Evolutionary conservation across 345 rosid genomes (phyloP), one percentile per base, ranked within the genome.

Genomic region (Gossypium australe): DNA sequence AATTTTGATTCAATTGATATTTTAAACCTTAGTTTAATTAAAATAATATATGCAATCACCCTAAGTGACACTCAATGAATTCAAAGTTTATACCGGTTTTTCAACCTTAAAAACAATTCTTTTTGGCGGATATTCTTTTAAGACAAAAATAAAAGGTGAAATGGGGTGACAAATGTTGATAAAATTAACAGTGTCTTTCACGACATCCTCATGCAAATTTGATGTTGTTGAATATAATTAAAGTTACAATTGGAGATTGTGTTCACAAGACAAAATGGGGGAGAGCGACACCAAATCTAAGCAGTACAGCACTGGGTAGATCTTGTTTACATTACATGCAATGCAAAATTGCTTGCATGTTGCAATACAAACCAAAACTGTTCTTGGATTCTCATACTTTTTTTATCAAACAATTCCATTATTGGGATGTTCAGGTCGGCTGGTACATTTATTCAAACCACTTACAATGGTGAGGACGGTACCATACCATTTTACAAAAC

Each of bases 301-400:
- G 57, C 3, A 25, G 72, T 68, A 68, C 58, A 25, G 44, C 72
- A 49, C 5, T 68, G 44, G 14, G 24, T 22, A 68, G 72, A 68
- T 68, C 72, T 49, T 49, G 72, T 68, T 68, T 27, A 29, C 72
- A 16, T 49, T 51, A 29, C 72, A 9, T 49, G 58, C 72, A 49
- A 49, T 44, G 41, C 41, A 34, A 34, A 5, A 34, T 34, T 44
- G 3, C 72, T 67, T 48, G 7, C 29, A 44, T 18, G 38, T 3
- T 48, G 69, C 51, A n/a, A 44, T 2, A 44, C 17, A 52, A 44
- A 66, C 52, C 52, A 11, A 48, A 48, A 44, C n/a, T 4, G 41
- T 34, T 34, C 41, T 3, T 66, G 70, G 29, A 66, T 44, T 44
- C 22, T 2, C 48, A n/a, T 17, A 38, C 48, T 64, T 64, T 63